Evolutionary conservation across 495 filamentous ascomycete genomes (phyloP).

Genomic region (Collariella sp.): DNA sequence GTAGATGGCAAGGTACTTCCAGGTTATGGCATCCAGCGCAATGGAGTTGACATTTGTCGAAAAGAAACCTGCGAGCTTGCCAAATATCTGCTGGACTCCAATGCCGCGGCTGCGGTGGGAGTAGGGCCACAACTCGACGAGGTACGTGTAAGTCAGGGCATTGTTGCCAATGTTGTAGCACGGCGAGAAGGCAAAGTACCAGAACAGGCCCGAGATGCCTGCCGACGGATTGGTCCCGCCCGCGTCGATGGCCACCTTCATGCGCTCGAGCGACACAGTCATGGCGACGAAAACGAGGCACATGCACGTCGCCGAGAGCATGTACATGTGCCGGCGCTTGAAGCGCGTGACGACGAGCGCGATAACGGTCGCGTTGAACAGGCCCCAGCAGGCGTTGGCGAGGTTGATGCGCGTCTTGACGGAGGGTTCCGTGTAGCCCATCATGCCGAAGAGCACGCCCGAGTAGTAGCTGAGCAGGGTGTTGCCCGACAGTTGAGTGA

Average conservation of each 20-base stretch:
- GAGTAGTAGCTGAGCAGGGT: slow-evolving; percentile 38
- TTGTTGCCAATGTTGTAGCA: slow-evolving; percentile 63
- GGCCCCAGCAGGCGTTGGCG: slow-evolving; percentile 49
- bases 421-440: slow-evolving; percentile 41
- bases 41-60: slow-evolving; percentile 56
- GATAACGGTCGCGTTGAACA: slow-evolving; percentile 43
- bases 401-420: slow-evolving; percentile 49
- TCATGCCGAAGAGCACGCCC: slow-evolving; percentile 41
- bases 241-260: slow-evolving; percentile 33
- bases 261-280: slow-evolving; percentile 51
- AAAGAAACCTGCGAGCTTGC: slow-evolving; percentile 47
- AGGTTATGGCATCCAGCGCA: slow-evolving; percentile 44
- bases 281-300: slow-evolving; percentile 48
- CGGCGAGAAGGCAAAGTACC: slow-evolving; percentile 55
- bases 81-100: slow-evolving; percentile 52
- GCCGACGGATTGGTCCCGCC: slow-evolving; percentile 32
- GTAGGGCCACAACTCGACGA: slow-evolving; percentile 44
- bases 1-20: slow-evolving; percentile 53
- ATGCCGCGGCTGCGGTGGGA: slow-evolving; percentile 49
- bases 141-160: slow-evolving; percentile 49
- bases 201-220: slow-evolving; percentile 45
- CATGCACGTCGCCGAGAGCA: slow-evolving; percentile 28
- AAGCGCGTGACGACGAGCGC: slow-evolving; percentile 46
- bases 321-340: slow-evolving; percentile 50
- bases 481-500: slow-evolving; percentile 58